Evolutionary conservation across 2,329 filamentous ascomycete species (phyloP), one percentile per base, ranked within the genome.

Genomic region (Blastomyces silverae): DNA sequence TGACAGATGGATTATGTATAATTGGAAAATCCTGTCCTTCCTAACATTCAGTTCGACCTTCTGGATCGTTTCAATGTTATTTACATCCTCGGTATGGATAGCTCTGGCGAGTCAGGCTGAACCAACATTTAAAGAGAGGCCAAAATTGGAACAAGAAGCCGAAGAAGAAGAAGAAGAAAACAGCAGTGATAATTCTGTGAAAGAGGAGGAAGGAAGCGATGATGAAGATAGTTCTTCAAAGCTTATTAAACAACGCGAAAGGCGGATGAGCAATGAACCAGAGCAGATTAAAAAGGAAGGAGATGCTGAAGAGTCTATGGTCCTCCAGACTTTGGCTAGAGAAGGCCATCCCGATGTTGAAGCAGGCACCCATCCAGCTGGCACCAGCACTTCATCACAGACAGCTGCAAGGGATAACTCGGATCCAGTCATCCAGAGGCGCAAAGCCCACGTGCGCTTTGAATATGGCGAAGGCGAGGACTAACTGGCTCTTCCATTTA

Each of bases 1-100:
- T 62, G 65, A 25, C 42, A 82, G 89, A 60, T 94, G 89, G 86
- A 71, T 92, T 64, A 96, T 99, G 90, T 94, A 94, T 71, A 87
- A 91, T 67, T 88, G 93, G 78, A 86, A 89, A 15, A 72, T 94
- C 46, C 75, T 86, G 1, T 87, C 87, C 5, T 92, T 91, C 65
- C 62, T 89, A 0, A 71, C 87, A 0, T 89, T 92, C 71, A 90
- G 87, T 0, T 76, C 80, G 0, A 70, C 85, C 0, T 97, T 97
- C 76, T 97, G 92, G 91, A 73, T 79, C 0, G 85, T 86, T 15
- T 91, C 93, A 72, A 82, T 95, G 71, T 68, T 86, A 0, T 88
- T 87, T 53, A 84, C 89, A 74, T 79, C 81, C 0, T 48, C 87
- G 0, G 87, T 84, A 0, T 96, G 90, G 88, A 74, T 83, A 1